Evolutionary conservation across 2,329 filamentous ascomycete species (phyloP).

Genomic region (Colletotrichum lini): DNA sequence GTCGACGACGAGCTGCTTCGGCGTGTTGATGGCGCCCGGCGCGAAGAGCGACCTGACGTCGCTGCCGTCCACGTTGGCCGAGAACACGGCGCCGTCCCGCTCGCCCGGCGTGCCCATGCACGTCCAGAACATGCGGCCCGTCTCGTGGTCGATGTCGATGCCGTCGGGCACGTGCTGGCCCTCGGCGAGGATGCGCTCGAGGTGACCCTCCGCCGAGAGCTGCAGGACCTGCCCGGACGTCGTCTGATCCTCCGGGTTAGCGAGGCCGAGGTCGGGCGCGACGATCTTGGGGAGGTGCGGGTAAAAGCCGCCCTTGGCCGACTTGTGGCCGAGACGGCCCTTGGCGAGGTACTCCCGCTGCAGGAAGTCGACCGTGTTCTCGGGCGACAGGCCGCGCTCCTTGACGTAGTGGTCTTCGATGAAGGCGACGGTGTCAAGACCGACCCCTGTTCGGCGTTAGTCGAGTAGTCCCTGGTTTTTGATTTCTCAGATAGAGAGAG

Average conservation of each 20-base stretch:
- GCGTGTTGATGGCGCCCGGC: conserved; percentile 62
- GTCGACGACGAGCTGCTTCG: conserved; percentile 59
- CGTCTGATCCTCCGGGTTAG: background rate
- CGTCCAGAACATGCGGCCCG: conserved; percentile 63
- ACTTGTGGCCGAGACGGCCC: conserved; percentile 63
- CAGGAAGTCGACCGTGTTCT: conserved; percentile 61
- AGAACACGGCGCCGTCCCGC: conserved; percentile 60
- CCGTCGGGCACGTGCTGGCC: conserved; percentile 59
- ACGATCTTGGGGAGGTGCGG: conserved; percentile 47
- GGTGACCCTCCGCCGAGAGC: conserved; percentile 44
- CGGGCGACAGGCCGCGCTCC: conserved; percentile 59
- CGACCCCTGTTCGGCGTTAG: conserved; percentile 55
- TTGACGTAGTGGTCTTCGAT: conserved; percentile 68
- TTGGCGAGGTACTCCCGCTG: conserved; percentile 58
- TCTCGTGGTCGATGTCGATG: conserved; percentile 53
- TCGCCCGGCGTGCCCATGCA: conserved; percentile 60
- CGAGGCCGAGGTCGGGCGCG: conserved; percentile 20
- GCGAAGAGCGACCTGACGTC: conserved; percentile 60
- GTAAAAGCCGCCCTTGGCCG: conserved; percentile 56
- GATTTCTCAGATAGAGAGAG: background rate
- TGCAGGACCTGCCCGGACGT: conserved; percentile 37
- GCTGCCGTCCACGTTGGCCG: conserved; percentile 64
- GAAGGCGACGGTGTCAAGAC: conserved; percentile 66
- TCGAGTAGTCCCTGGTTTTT: background rate
- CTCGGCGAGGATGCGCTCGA: conserved; percentile 45